These are phyloP conservation scores for Aspergillus ostianus DNA, from an alignment of 495 filamentous ascomycete genomes.

Conservation along the genomic window DNA sequence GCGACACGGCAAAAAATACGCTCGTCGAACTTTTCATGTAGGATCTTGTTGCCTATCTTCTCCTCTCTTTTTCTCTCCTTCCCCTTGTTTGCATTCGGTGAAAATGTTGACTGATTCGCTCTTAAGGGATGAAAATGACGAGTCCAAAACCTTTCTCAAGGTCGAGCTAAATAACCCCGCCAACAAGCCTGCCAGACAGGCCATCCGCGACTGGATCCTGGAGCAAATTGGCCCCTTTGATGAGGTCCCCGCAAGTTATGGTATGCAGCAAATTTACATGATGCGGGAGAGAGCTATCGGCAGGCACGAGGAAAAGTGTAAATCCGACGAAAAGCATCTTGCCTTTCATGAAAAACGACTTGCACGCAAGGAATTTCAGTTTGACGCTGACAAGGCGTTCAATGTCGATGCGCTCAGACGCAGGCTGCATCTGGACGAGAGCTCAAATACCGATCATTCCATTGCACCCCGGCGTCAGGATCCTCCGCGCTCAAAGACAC, in stretches of 20 bases:
- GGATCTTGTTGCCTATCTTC: slow-evolving; percentile 17
- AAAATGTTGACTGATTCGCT: neutral
- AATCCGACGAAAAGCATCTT: no score
- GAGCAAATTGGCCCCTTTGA: neutral
- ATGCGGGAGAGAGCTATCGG: no score
- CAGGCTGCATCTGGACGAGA: no score
- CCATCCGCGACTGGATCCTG: neutral
- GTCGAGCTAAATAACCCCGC: no score
- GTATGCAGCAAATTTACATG: no score
- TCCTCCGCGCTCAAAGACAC: neutral
- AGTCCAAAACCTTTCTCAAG: neutral
- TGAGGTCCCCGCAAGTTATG: neutral
- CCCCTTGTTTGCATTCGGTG: neutral
- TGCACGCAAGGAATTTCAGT: no score
- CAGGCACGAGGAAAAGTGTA: no score
- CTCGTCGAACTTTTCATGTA: slow-evolving; percentile 85
- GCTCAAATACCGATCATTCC: neutral
- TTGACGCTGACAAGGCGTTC: no score
- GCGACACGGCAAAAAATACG: slow-evolving; percentile 76
- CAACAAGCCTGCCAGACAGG: neutral
- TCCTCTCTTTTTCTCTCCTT: neutral
- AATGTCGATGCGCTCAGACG: no score
- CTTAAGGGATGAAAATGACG: neutral
- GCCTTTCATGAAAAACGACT: no score
- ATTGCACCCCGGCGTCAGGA: no score